A percentile compares a stretch with the other conserved stretches of the same genome.
Conservation (phyloP, 2,329 filamentous ascomycete species). For the Alternaria sp. region DNA sequence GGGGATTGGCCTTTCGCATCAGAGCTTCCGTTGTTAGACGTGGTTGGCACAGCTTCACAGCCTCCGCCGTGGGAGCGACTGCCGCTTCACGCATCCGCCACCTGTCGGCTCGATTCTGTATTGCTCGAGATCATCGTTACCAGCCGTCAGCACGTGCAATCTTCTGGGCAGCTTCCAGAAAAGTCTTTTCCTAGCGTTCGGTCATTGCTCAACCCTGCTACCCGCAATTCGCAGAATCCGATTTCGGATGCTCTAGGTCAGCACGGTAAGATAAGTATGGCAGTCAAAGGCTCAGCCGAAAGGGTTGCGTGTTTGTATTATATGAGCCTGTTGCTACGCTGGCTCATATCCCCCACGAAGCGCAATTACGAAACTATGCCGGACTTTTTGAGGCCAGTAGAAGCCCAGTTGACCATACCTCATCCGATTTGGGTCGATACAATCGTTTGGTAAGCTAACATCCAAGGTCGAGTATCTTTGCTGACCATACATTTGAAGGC, state of each 20-base stretch:
- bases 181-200: slow-evolving; percentile 7
- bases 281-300: background rate
- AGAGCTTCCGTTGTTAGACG: background rate
- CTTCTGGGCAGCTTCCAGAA: slow-evolving; percentile 1
- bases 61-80: slow-evolving; percentile 7
- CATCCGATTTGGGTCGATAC: background rate
- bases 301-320: slow-evolving; percentile 13
- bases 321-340: slow-evolving; percentile 6
- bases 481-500: background rate
- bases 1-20: background rate
- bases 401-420: background rate
- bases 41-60: background rate
- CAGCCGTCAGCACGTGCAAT: background rate
- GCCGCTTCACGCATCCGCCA: slow-evolving; percentile 7
- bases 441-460: background rate
- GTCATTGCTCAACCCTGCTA: slow-evolving; percentile 10
- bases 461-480: background rate
- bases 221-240: background rate
- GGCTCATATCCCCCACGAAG: slow-evolving; percentile 15
- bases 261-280: slow-evolving; percentile 13
- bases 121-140: background rate
- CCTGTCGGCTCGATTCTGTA: slow-evolving; percentile 12
- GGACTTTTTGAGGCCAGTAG: background rate
- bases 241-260: slow-evolving; percentile 16
- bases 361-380: slow-evolving; percentile 8